A percentile compares a stretch with the other conserved stretches of the same genome.
These are phyloP conservation scores for Penicillium nucicola DNA, from an alignment of 495 filamentous ascomycete species.

Conservation along the genomic window DNA sequence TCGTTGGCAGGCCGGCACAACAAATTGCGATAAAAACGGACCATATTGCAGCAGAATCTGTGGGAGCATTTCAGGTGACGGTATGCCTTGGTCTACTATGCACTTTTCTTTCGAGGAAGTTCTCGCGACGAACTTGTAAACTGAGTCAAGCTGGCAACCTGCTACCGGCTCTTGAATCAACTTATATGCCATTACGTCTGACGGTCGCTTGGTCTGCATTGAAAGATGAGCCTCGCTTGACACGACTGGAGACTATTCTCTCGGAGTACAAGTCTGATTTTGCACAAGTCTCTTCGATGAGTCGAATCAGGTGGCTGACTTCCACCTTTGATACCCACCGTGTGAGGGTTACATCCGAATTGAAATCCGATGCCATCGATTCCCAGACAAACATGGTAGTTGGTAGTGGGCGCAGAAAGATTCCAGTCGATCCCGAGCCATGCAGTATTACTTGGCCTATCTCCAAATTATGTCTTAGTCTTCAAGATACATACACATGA, in stretches of 20 bases:
- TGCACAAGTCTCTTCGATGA: constrained; percentile 9
- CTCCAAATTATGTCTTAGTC: no score
- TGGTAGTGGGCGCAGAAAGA: no score
- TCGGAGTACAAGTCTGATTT: constrained; percentile 15
- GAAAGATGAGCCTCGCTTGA: constrained; percentile 2
- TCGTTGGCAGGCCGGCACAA: neutral
- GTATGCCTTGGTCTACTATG: constrained; percentile 33
- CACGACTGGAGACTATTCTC: constrained; percentile 5
- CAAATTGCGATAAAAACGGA: constrained; percentile 7
- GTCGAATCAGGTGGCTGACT: constrained; percentile 28
- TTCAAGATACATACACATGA: no score
- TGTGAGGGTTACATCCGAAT: constrained; percentile 5
- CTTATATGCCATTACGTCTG: constrained; percentile 18
- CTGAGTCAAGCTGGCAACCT: constrained; percentile 6
- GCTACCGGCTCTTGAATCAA: constrained; percentile 20
- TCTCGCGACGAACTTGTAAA: constrained; percentile 24
- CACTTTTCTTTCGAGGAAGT: constrained; percentile 29
- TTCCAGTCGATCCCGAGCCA: no score
- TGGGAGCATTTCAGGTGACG: constrained; percentile 23
- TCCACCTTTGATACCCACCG: constrained; percentile 30
- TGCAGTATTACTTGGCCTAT: no score
- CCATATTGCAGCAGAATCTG: constrained; percentile 17
- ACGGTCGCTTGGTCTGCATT: constrained; percentile 16
- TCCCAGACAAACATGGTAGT: no score
- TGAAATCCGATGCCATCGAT: no score